Conservation (phyloP, 2,329 filamentous ascomycete species). For the Fusarium brachygibbosum region DNA sequence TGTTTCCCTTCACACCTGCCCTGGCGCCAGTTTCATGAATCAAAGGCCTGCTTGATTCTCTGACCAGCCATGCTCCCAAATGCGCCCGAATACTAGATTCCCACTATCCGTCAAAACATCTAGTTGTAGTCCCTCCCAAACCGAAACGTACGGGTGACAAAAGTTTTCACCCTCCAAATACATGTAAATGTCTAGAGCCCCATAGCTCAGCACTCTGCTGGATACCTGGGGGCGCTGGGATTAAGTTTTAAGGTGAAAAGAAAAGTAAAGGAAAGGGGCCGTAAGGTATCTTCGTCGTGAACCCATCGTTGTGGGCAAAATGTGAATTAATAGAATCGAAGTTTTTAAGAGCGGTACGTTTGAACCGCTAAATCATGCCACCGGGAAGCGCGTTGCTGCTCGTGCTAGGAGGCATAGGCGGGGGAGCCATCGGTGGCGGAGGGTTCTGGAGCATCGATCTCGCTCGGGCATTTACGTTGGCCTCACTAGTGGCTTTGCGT, state of each 20-base stretch:
- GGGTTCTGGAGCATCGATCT: slow-evolving; percentile 48
- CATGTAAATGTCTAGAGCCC: slow-evolving; percentile 23
- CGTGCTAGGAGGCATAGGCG: slow-evolving; percentile 48
- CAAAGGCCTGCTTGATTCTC: slow-evolving; percentile 54
- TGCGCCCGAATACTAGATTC: slow-evolving; percentile 45
- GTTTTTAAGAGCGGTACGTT: slow-evolving; percentile 20
- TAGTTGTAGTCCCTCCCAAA: slow-evolving; percentile 21
- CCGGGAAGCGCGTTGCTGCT: slow-evolving; percentile 55
- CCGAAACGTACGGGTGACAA: slow-evolving; percentile 35
- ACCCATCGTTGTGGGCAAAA: slow-evolving; percentile 35
- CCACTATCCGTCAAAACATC: slow-evolving; percentile 30
- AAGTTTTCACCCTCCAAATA: slow-evolving; percentile 32
- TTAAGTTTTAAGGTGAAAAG: slow-evolving; percentile 27
- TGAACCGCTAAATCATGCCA: slow-evolving; percentile 60
- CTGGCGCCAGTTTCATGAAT: slow-evolving; percentile 47
- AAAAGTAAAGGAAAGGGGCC: slow-evolving; percentile 28
- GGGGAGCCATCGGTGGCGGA: slow-evolving; percentile 45
- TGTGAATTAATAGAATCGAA: slow-evolving; percentile 36
- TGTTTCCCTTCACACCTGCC: slow-evolving; percentile 28
- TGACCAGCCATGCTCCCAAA: slow-evolving; percentile 35
- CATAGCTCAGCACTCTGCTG: slow-evolving; percentile 3
- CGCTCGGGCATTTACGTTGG: slow-evolving; percentile 51
- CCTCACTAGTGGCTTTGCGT: slow-evolving; percentile 61
- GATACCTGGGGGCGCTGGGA: slow-evolving; percentile 11
- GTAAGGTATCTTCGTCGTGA: slow-evolving; percentile 44